Evolutionary conservation across 2,329 filamentous ascomycete species (phyloP).

Genomic region (Saccharata proteae): DNA sequence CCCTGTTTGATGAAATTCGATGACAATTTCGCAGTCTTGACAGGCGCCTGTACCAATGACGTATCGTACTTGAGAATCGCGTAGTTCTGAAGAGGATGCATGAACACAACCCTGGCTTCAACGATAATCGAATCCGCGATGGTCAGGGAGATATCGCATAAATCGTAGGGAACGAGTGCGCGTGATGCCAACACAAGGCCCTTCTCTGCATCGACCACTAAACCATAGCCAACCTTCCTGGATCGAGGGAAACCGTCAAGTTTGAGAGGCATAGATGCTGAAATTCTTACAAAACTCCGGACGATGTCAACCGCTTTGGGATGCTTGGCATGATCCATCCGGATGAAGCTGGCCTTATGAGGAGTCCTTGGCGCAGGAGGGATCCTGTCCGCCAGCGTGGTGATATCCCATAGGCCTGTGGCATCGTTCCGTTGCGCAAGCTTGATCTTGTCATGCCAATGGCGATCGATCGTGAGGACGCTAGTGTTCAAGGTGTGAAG

Average conservation of each 20-base stretch:
- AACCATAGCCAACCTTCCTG: constrained; percentile 84
- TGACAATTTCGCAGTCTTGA: constrained; percentile 77
- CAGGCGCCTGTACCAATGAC: constrained; percentile 80
- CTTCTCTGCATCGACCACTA: constrained; percentile 96
- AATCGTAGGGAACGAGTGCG: constrained; percentile 88
- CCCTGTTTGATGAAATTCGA: constrained; percentile 79
- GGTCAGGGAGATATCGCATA: constrained; percentile 92
- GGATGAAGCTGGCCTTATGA: constrained; percentile 78
- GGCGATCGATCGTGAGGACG: constrained; percentile 83
- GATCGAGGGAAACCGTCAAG: constrained; percentile 96
- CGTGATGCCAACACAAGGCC: constrained; percentile 88
- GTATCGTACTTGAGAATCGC: constrained; percentile 92
- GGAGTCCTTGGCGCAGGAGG: constrained; percentile 61
- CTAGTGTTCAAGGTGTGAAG: constrained; percentile 88
- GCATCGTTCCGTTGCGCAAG: constrained; percentile 81
- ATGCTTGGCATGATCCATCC: constrained; percentile 77
- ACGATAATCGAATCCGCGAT: constrained; percentile 95
- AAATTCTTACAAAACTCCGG: constrained; percentile 85
- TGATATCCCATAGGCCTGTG: constrained; percentile 90
- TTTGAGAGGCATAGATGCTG: constrained; percentile 88
- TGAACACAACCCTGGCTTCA: constrained; percentile 84
- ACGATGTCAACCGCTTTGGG: constrained; percentile 88
- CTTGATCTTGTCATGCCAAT: constrained; percentile 94
- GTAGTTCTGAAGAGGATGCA: constrained; percentile 96
- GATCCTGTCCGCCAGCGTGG: constrained; percentile 68